Evolutionary conservation across 768 basidiomycete genomes (phyloP).

Genomic region (Suillus paluster): DNA sequence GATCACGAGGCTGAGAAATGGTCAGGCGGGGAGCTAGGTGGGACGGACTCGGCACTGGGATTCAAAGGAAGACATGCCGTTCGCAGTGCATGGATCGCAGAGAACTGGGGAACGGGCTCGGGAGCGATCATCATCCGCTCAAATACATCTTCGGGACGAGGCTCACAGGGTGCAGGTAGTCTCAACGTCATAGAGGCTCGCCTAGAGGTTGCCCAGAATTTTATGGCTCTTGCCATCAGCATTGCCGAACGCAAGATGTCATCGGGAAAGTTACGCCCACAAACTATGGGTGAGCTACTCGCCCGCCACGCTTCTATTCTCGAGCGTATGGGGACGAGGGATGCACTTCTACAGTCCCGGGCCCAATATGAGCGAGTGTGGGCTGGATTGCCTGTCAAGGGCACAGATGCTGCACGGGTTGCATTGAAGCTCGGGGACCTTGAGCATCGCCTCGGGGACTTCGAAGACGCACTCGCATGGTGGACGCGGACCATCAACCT

Average conservation of each 20-base stretch:
- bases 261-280: slow-evolving; percentile 47
- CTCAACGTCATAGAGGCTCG: slow-evolving; percentile 57
- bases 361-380: slow-evolving; percentile 63
- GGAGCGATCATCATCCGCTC: slow-evolving; percentile 42
- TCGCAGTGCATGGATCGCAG: slow-evolving; percentile 74
- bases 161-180: slow-evolving; percentile 36
- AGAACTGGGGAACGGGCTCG: slow-evolving; percentile 62
- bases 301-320: slow-evolving; percentile 57
- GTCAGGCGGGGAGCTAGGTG: slow-evolving; percentile 60
- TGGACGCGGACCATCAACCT: slow-evolving; percentile 65
- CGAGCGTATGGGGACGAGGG: slow-evolving; percentile 61
- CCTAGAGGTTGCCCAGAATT: slow-evolving; percentile 56
- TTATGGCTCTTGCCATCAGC: slow-evolving; percentile 52
- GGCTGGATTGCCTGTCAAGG: slow-evolving; percentile 45
- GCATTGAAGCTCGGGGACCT: slow-evolving; percentile 75
- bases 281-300: slow-evolving; percentile 59
- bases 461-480: slow-evolving; percentile 63
- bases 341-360: slow-evolving; percentile 57
- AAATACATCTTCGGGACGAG: slow-evolving; percentile 38
- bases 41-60: slow-evolving; percentile 76
- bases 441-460: slow-evolving; percentile 55
- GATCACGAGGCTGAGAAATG: slow-evolving; percentile 63
- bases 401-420: slow-evolving; percentile 52
- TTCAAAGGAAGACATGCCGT: slow-evolving; percentile 62
- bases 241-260: slow-evolving; percentile 46